Evolutionary conservation across 768 basidiomycete genomes (phyloP).

Genomic region (Suillus spraguei): DNA sequence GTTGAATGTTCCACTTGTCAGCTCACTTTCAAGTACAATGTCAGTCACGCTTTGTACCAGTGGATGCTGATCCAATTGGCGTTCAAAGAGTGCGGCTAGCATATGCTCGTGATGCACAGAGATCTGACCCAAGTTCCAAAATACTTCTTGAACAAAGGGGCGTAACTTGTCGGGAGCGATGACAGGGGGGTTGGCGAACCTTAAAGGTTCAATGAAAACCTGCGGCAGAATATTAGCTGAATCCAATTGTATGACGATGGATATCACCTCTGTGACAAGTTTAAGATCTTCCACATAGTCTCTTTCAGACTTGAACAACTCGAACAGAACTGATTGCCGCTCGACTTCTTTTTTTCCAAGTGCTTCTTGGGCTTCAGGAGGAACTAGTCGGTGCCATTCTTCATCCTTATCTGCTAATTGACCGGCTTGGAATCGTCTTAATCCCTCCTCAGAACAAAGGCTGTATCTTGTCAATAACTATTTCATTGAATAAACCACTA

Average conservation of each 20-base stretch:
- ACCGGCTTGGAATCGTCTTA: constrained; percentile 69
- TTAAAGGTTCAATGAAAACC: constrained; percentile 76
- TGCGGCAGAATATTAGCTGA: constrained; percentile 29
- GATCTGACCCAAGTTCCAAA: constrained; percentile 79
- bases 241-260: neutral
- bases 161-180: constrained; percentile 54
- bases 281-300: constrained; percentile 86
- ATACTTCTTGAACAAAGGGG: constrained; percentile 79
- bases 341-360: constrained; percentile 79
- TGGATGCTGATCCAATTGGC: constrained; percentile 86
- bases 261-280: constrained; percentile 61
- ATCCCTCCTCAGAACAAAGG: constrained; percentile 61
- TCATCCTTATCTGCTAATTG: constrained; percentile 66
- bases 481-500: neutral
- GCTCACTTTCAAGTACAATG: constrained; percentile 78
- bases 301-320: constrained; percentile 86
- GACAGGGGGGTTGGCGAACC: constrained; percentile 62
- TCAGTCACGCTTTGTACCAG: constrained; percentile 83
- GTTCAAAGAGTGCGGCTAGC: constrained; percentile 70
- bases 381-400: constrained; percentile 84
- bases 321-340: constrained; percentile 86
- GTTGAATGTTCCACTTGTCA: constrained; percentile 4
- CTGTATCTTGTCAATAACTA: constrained; percentile 36
- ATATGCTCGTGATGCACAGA: constrained; percentile 66
- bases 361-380: constrained; percentile 66